Evolutionary conservation across 73 alveolate genomes (phyloP), one percentile per base, ranked within the genome.

Genomic region (Paramecium primaurelia): DNA sequence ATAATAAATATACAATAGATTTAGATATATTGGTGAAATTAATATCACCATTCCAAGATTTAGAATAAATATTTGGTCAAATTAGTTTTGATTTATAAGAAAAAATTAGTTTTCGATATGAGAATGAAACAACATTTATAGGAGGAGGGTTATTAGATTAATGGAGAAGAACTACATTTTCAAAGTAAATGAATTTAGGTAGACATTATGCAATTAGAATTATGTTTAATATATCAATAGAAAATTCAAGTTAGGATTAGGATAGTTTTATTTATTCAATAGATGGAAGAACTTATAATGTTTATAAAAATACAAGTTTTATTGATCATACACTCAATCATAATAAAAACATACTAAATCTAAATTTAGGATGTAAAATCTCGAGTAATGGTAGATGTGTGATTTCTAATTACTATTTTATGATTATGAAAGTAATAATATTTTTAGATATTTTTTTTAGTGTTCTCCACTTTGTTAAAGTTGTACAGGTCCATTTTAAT

Each of bases 351-450:
- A 73, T 40, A 32, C 12, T 73, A 73, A 73, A 73, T 14, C 2
- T 73, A 9, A 73, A 73, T 73, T 16, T 73, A 73, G 87, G 87
- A 40, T 73, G 87, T 73, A 73, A 18, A 73, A 73, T 73, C 58
- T 73, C 59, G 59, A 73, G 87, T 38, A 44, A 73, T 37, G 87
- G 87, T 30, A 73, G 87, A 38, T 73, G 87, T 73, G 87, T 40
- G 14, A 73, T 73, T 9, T 73, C 87, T 16, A 73, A 73, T 37
- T 73, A 73, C 32, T 73, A 36, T 38, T 40, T 73, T 73, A 73
- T 73, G 59, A 40, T 16, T 5, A 37, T 37, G 58, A 73, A 73
- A 11, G 87, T 73, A 73, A 36, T 32, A 37, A 18, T 12, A 14
- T 30, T 14, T 34, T 36, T 36, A 37, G 18, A 12, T 73, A 73